Percentiles rank a stretch among this genome's conserved stretches.
These are phyloP conservation scores for Phanerochaete sordida DNA, from an alignment of 768 basidiomycete species.

Conservation along the genomic window DNA sequence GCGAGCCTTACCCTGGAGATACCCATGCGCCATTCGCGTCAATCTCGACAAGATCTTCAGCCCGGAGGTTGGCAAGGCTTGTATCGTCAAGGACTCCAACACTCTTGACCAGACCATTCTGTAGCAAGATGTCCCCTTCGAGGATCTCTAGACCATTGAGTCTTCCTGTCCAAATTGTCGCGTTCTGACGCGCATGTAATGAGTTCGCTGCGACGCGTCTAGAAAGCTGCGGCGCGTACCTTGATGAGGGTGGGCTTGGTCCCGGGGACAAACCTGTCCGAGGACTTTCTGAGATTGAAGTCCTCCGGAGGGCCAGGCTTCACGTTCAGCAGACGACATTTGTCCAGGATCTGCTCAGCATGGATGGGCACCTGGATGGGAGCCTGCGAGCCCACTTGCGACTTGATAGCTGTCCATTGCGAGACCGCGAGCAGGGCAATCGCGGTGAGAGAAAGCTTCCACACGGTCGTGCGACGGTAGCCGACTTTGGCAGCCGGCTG, in stretches of 20 bases:
- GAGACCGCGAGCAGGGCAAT: not conserved
- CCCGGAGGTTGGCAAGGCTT: slow-evolving; percentile 15
- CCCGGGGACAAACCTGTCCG: slow-evolving; percentile 64
- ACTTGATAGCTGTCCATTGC: slow-evolving; percentile 1
- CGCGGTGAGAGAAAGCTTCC: not conserved
- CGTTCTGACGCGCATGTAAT: slow-evolving; percentile 39
- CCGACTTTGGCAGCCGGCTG: not conserved
- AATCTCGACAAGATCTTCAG: slow-evolving; percentile 39
- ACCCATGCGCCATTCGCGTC: slow-evolving; percentile 74
- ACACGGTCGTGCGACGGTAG: not conserved
- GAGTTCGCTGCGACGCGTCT: not conserved
- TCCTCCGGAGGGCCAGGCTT: slow-evolving; percentile 41
- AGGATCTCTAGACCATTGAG: slow-evolving; percentile 66
- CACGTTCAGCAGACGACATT: slow-evolving; percentile 40
- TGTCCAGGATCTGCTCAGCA: slow-evolving; percentile 31
- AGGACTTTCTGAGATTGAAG: slow-evolving; percentile 48
- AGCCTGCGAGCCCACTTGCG: not conserved
- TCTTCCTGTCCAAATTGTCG: slow-evolving; percentile 79
- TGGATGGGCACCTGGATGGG: slow-evolving; percentile 17
- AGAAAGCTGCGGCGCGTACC: not conserved
- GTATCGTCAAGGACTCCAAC: slow-evolving; percentile 44
- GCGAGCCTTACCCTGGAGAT: slow-evolving; percentile 76
- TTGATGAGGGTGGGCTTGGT: slow-evolving; percentile 62
- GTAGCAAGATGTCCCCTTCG: slow-evolving; percentile 63
- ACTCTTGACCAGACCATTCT: slow-evolving; percentile 62